phyloP scores from a whole-genome alignment of 2,329 filamentous ascomycete species.

The Claviceps humidiphila region DNA sequence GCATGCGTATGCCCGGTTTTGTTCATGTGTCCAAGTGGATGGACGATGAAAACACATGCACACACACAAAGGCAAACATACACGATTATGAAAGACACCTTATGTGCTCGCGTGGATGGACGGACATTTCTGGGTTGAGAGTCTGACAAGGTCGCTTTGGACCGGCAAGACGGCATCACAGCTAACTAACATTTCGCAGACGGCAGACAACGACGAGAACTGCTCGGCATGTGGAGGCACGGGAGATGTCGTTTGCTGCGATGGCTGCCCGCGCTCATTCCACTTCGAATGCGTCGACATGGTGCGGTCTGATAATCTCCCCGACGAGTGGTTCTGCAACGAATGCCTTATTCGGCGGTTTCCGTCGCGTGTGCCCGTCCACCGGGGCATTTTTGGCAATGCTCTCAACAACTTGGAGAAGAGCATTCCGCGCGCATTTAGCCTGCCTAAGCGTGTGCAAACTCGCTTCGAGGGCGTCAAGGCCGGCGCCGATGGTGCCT shows the following conservation, averaged over 20 bases:
- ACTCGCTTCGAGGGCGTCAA: conserved; percentile 69
- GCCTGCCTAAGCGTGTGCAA: conserved; percentile 57
- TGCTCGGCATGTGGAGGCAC: conserved; percentile 76
- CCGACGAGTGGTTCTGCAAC: conserved; percentile 78
- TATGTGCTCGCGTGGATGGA: background rate
- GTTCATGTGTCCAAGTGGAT: too few relatives aligned
- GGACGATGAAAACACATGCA: too few relatives aligned
- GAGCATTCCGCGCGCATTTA: conserved; percentile 59
- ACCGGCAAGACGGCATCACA: background rate
- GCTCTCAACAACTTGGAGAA: conserved; percentile 53
- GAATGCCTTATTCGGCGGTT: conserved; percentile 44
- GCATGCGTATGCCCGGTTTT: too few relatives aligned
- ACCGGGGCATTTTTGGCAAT: conserved; percentile 44
- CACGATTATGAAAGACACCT: background rate
- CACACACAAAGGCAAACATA: too few relatives aligned
- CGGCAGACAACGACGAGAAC: conserved; percentile 69
- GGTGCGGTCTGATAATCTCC: conserved; percentile 51
- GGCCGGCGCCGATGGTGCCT: conserved; percentile 65
- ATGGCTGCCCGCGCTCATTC: conserved; percentile 80
- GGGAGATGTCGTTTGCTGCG: conserved; percentile 83
- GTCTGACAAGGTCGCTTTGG: background rate
- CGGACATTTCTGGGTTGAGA: background rate
- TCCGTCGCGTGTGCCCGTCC: conserved; percentile 30
- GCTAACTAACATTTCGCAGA: conserved; percentile 21
- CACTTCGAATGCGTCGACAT: conserved; percentile 84